Percentiles rank a stretch among this genome's conserved stretches.
phyloP scores from a whole-genome alignment of 805 yeast species.

The Candida nitratophila region DNA sequence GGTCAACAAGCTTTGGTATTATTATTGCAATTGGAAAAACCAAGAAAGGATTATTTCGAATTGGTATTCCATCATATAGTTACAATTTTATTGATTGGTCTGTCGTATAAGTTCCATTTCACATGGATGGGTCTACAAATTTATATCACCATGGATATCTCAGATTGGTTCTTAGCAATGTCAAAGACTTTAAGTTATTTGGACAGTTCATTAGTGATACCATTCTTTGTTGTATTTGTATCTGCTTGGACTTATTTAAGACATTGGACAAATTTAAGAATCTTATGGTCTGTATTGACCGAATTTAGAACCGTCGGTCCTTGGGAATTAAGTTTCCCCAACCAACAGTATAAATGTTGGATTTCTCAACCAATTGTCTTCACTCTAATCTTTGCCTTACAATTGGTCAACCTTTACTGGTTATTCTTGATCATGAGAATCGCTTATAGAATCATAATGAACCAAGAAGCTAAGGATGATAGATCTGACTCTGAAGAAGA shows the following conservation, averaged over 20 bases:
- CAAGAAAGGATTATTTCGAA: conserved; percentile 89
- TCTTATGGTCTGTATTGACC: conserved; percentile 78
- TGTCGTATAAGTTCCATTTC: conserved; percentile 89
- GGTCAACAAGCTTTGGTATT: conserved; percentile 88
- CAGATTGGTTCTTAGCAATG: conserved; percentile 79
- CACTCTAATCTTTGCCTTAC: conserved; percentile 67
- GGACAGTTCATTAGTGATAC: conserved; percentile 55
- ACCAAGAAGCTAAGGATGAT: conserved; percentile 66
- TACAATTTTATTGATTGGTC: conserved; percentile 80
- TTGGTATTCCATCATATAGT: conserved; percentile 89
- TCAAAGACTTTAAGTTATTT: conserved; percentile 87
- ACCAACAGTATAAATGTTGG: conserved; percentile 95
- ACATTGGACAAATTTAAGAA: conserved; percentile 74
- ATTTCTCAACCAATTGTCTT: conserved; percentile 90
- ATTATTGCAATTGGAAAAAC: conserved; percentile 81
- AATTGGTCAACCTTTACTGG: conserved; percentile 86
- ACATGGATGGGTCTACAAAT: conserved; percentile 92
- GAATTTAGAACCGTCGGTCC: conserved; percentile 85
- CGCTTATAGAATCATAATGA: conserved; percentile 53
- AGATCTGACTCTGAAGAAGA: conserved; percentile 83
- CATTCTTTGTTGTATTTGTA: conserved; percentile 64
- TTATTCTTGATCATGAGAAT: conserved; percentile 74
- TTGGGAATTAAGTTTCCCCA: conserved; percentile 70
- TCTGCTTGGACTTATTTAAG: conserved; percentile 80
- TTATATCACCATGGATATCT: conserved; percentile 92